phyloP scores from a whole-genome alignment of 306 rosid genomes.

The Lablab purpureus region DNA sequence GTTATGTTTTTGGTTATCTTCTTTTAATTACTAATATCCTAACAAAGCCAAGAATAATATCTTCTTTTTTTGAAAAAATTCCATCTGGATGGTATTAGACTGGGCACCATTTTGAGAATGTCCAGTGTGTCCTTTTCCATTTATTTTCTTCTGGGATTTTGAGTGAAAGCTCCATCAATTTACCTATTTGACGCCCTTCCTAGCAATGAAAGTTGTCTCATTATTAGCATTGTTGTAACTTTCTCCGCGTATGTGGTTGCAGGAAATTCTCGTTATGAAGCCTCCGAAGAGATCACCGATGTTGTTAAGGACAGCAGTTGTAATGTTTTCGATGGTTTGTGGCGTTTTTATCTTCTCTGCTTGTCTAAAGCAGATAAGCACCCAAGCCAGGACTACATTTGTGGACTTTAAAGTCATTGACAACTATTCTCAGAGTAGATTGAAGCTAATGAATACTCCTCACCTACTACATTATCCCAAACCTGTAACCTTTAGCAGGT shows the following conservation, averaged over 20 bases:
- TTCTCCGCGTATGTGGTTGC: constrained; percentile 42
- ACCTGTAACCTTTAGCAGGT: constrained; percentile 92
- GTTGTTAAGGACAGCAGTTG: constrained; percentile 65
- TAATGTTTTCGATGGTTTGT: constrained; percentile 72
- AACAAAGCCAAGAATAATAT: neutral
- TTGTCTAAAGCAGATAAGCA: constrained; percentile 76
- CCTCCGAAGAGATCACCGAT: constrained; percentile 82
- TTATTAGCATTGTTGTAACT: constrained; percentile 7
- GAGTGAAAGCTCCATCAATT: neutral
- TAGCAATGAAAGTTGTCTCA: constrained; percentile 22
- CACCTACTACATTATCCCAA: constrained; percentile 71
- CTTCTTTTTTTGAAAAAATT: neutral
- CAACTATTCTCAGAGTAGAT: constrained; percentile 47
- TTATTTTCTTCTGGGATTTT: constrained; percentile 15
- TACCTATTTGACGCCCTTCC: constrained; percentile 10
- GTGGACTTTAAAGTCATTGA: constrained; percentile 56
- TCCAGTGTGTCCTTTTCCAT: neutral
- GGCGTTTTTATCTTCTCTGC: constrained; percentile 73
- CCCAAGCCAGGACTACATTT: constrained; percentile 57
- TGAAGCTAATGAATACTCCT: constrained; percentile 50
- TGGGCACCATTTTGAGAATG: constrained; percentile 18
- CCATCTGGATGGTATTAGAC: constrained; percentile 22
- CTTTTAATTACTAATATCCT: neutral
- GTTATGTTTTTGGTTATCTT: neutral
- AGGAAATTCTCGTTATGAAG: constrained; percentile 73